phyloP scores from a whole-genome alignment of 352 stramenopile species.

The Saprolegnia parasitica region DNA sequence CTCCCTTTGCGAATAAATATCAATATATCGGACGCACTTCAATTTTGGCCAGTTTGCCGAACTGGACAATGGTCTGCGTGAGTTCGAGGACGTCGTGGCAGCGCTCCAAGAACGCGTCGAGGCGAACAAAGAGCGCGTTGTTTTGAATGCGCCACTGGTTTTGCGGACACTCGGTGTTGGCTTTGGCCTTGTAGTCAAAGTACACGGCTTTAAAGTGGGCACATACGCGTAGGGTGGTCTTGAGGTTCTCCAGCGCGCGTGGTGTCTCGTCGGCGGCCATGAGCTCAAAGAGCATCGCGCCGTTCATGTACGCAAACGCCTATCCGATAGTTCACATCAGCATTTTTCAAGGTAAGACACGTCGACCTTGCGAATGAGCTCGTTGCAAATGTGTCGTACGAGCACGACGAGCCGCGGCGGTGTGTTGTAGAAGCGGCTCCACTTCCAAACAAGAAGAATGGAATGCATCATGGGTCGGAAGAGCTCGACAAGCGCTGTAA shows the following conservation, averaged over 20 bases:
- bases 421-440: conserved; percentile 88
- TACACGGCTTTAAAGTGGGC: conserved; percentile 89
- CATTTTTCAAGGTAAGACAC: too few species aligned
- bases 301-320: conserved; percentile 62
- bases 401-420: conserved; percentile 82
- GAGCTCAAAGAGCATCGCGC: conserved; percentile 73
- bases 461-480: conserved; percentile 86
- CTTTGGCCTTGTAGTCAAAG: conserved; percentile 90
- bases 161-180: conserved; percentile 61
- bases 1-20: neutral
- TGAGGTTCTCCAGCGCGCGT: conserved; percentile 63
- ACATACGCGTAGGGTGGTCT: conserved; percentile 71
- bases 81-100: conserved; percentile 88
- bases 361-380: conserved; percentile 76
- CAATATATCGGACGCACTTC: conserved; percentile 36
- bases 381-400: conserved; percentile 85
- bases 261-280: conserved; percentile 72
- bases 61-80: conserved; percentile 86
- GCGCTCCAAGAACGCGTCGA: conserved; percentile 89
- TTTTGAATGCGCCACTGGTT: conserved; percentile 91
- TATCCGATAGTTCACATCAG: too few species aligned
- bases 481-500: conserved; percentile 55
- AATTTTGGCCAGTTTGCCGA: conserved; percentile 81
- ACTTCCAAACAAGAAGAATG: conserved; percentile 89
- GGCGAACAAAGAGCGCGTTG: conserved; percentile 86